Base-by-base conservation (phyloP, 2,329 filamentous ascomycete species). In the Emmonsiellopsis sp. region DNA sequence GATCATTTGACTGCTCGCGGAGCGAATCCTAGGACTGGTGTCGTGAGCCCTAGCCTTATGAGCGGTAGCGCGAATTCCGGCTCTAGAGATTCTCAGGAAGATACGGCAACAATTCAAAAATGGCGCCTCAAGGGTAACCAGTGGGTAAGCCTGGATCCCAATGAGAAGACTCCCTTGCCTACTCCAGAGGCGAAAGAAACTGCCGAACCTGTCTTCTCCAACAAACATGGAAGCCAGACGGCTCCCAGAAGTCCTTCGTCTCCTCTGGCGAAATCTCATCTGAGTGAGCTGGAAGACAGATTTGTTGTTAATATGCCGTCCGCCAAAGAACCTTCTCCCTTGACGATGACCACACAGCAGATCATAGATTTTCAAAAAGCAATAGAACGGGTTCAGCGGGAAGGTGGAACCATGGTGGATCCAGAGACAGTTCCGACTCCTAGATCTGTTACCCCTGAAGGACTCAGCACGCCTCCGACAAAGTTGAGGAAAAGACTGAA, bases 301-400 rank as follows among this genome's bases (percentile, higher is more conserved):
- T 73, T 73, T 55, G 70, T 73, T 44, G 68, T 73, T 35, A 64
- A 73, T 48, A 74, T 73, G 70, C 71, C 70, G 5, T 68, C 69
- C 16, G 70, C 71, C 2, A 70, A 65, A 38, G 70, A 73, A 2
- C 70, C 72, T 0, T 71, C 70, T 43, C 70, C 71, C 3, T 66
- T 69, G 4, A 65, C 61, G 1, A 69, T 73, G 68, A 71, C 67
- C 3, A 60, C 62, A 1, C 62, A 68, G 34, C 67, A 74, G 53
- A 72, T 73, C 37, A 46, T 58, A 2, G 62, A 70, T 13, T 74
- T 70, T 43, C 72, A 73, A 49, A 61, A 64, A 49, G 68, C 63
- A 34, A 69, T 71, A 10, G 67, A 70, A 34, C 60, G 52, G 43
- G 62, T 67, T 26, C 63, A 63, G 44, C 63, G 58, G 15, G 59